Conservation (phyloP, 306 rosid genomes). For the Quercus cerris region DNA sequence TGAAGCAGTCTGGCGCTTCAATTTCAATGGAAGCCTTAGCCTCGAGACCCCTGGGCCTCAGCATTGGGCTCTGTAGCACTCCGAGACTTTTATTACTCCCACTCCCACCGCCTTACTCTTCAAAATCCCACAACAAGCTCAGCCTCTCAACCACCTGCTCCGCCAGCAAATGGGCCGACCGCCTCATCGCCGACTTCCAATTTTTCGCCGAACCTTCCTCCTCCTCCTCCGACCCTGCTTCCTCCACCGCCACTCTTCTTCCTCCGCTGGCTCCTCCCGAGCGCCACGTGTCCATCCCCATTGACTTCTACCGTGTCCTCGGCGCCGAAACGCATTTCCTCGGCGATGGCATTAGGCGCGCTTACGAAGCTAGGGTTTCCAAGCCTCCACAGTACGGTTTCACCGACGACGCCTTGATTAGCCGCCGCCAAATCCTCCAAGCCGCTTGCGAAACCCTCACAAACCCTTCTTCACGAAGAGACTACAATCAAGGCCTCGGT, state of each 20-base stretch:
- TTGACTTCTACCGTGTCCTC: slow-evolving; percentile 71
- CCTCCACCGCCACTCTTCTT: slow-evolving; percentile 43
- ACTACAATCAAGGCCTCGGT: slow-evolving; percentile 68
- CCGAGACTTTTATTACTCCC: slow-evolving; percentile 11
- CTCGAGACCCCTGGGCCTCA: slow-evolving; percentile 36
- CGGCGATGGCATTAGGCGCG: slow-evolving; percentile 79
- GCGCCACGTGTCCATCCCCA: slow-evolving; percentile 67
- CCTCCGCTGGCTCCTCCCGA: slow-evolving; percentile 51
- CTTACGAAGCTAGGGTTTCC: slow-evolving; percentile 82
- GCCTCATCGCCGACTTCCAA: slow-evolving; percentile 85
- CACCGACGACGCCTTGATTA: slow-evolving; percentile 71
- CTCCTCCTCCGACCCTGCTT: slow-evolving; percentile 11
- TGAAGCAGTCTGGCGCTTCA: background rate
- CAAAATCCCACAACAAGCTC: slow-evolving; percentile 26
- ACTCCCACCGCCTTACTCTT: slow-evolving; percentile 1
- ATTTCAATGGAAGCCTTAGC: slow-evolving; percentile 52
- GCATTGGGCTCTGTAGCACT: slow-evolving; percentile 27
- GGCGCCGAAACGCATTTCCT: slow-evolving; percentile 90
- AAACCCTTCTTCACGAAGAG: slow-evolving; percentile 57
- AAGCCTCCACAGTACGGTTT: slow-evolving; percentile 88
- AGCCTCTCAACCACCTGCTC: slow-evolving; percentile 31
- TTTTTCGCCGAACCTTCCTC: slow-evolving; percentile 68
- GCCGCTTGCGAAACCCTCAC: slow-evolving; percentile 95
- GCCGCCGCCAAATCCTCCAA: slow-evolving; percentile 85
- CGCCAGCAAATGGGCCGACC: slow-evolving; percentile 96